Conservation (phyloP, 768 basidiomycete genomes). For the Boletales sp. region DNA sequence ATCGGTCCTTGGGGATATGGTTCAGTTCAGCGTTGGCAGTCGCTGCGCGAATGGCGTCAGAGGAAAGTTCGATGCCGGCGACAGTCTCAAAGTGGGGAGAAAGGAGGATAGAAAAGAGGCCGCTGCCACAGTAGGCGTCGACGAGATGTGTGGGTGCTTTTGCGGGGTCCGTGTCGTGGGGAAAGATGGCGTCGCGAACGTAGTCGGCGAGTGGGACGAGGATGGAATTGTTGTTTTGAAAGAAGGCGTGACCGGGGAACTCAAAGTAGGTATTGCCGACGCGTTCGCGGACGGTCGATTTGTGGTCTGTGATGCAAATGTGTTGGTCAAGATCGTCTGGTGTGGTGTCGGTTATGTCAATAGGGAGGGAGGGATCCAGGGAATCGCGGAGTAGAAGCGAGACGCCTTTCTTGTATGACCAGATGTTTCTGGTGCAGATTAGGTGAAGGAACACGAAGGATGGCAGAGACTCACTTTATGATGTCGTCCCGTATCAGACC, state of each 20-base stretch:
- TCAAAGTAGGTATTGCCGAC: constrained; percentile 83
- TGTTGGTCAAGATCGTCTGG: constrained; percentile 52
- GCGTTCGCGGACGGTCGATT: constrained; percentile 74
- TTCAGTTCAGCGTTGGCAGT: constrained; percentile 66
- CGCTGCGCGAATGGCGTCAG: constrained; percentile 67
- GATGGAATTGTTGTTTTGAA: constrained; percentile 98
- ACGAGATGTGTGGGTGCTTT: constrained; percentile 75
- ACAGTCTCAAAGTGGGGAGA: constrained; percentile 70
- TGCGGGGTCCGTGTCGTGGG: constrained; percentile 4
- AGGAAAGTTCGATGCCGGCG: constrained; percentile 84
- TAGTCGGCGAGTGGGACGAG: constrained; percentile 81
- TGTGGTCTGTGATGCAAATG: constrained; percentile 82
- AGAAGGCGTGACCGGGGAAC: constrained; percentile 86
- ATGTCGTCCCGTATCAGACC: constrained; percentile 60
- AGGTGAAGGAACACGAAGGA: background rate
- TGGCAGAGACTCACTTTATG: constrained; percentile 47
- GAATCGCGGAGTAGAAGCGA: constrained; percentile 92
- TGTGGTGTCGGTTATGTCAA: constrained; percentile 19
- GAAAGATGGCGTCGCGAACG: constrained; percentile 72
- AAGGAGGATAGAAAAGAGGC: constrained; percentile 83
- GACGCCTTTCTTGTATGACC: constrained; percentile 80
- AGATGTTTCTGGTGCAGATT: constrained; percentile 58
- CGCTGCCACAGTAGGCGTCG: constrained; percentile 91
- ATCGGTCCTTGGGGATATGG: constrained; percentile 49
- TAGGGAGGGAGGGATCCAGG: constrained; percentile 33